Conservation (phyloP, 345 rosid genomes). For the Sisymbrium altissimum region DNA sequence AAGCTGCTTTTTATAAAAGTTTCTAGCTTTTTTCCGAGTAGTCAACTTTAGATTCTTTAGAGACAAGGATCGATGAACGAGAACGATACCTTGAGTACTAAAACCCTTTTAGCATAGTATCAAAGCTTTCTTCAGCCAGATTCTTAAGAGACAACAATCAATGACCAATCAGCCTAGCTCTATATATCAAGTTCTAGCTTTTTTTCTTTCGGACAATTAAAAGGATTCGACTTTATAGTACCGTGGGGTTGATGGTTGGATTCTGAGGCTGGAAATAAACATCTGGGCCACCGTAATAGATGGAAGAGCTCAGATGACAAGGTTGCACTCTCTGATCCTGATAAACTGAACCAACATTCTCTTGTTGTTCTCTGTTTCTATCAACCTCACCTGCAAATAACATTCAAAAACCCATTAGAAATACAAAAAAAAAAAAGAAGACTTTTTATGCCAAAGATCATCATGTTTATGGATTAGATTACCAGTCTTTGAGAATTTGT, state of each 20-base stretch:
- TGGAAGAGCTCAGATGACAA: constrained; percentile 73
- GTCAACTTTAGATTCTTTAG: background rate
- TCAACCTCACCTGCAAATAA: constrained; percentile 36
- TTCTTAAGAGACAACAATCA: no score
- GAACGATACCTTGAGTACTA: background rate
- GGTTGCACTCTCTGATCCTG: constrained; percentile 66
- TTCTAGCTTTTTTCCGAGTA: background rate
- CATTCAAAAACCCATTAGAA: background rate
- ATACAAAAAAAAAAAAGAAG: background rate
- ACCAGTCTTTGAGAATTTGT: constrained; percentile 42
- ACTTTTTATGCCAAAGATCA: background rate
- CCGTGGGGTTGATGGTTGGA: constrained; percentile 47
- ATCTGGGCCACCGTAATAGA: constrained; percentile 84
- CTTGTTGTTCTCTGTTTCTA: constrained; percentile 35
- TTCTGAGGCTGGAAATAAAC: constrained; percentile 43
- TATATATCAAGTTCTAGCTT: background rate
- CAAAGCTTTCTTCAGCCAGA: no score
- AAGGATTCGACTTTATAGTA: background rate
- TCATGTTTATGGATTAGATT: background rate
- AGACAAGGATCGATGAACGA: background rate
- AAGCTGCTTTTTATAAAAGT: background rate
- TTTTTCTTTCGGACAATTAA: no score
- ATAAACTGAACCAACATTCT: constrained; percentile 37
- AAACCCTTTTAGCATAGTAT: no score
- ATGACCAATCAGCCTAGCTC: no score